These are phyloP conservation scores for Zymoseptoria passerinii DNA, from an alignment of 2,329 filamentous ascomycete genomes.

Conservation along the genomic window DNA sequence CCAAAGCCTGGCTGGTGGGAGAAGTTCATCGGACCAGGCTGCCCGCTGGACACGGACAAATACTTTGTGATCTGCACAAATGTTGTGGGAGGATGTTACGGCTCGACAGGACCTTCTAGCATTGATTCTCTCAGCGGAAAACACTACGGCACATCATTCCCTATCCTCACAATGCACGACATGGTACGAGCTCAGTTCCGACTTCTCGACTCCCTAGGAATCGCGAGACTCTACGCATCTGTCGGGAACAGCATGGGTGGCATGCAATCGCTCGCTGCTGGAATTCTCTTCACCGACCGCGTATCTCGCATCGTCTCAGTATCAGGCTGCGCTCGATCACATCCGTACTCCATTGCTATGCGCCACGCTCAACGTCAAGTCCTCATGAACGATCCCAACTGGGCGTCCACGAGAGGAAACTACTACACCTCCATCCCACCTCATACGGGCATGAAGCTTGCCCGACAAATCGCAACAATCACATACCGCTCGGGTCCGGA, in stretches of 20 bases:
- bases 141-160: slow-evolving; percentile 87
- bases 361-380: slow-evolving; percentile 95
- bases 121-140: slow-evolving; percentile 82
- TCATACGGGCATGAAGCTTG: slow-evolving; percentile 95
- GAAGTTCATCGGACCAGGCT: slow-evolving; percentile 86
- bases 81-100: slow-evolving; percentile 90
- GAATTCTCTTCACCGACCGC: slow-evolving; percentile 71
- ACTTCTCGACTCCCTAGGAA: slow-evolving; percentile 69
- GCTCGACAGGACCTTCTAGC: slow-evolving; percentile 82
- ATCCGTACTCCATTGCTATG: slow-evolving; percentile 98
- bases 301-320: slow-evolving; percentile 80
- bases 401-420: slow-evolving; percentile 73
- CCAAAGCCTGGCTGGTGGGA: slow-evolving; percentile 96
- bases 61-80: slow-evolving; percentile 96
- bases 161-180: slow-evolving; percentile 89
- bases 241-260: slow-evolving; percentile 97
- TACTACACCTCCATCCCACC: slow-evolving; percentile 76
- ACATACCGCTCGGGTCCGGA: slow-evolving; percentile 95
- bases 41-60: slow-evolving; percentile 78
- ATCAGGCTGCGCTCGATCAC: slow-evolving; percentile 85
- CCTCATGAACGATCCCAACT: slow-evolving; percentile 97
- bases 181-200: slow-evolving; percentile 96
- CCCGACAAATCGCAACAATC: slow-evolving; percentile 92
- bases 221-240: slow-evolving; percentile 75
- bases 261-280: slow-evolving; percentile 90